phyloP scores from a whole-genome alignment of 805 yeast species.

The Schwanniomyces polymorphus region DNA sequence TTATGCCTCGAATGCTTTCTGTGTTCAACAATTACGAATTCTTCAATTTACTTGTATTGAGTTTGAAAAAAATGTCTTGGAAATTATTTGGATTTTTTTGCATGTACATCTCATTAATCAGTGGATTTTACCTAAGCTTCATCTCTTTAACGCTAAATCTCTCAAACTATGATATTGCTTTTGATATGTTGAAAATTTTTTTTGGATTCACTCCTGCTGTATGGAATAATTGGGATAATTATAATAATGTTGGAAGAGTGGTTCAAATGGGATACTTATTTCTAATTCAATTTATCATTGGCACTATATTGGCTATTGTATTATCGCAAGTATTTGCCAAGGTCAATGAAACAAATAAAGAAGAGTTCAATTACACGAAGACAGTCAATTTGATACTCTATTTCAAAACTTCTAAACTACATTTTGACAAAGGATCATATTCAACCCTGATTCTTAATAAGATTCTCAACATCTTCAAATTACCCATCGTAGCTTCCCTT shows the following conservation, averaged over 20 bases:
- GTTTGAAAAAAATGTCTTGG: conserved; percentile 51
- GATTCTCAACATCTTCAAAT: conserved; percentile 27
- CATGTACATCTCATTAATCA: conserved; percentile 48
- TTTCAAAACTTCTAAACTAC: conserved; percentile 29
- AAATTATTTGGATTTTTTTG: conserved; percentile 50
- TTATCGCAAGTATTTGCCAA: conserved; percentile 42
- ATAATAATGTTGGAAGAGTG: conserved; percentile 46
- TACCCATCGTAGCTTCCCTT: conserved; percentile 34
- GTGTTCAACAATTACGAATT: conserved; percentile 52
- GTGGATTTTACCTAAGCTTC: conserved; percentile 57
- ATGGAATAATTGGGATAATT: conserved; percentile 55
- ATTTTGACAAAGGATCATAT: conserved; percentile 6
- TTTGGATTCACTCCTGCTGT: conserved; percentile 63
- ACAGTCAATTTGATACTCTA: conserved; percentile 38
- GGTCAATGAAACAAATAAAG: conserved; percentile 31
- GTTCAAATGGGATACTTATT: conserved; percentile 52
- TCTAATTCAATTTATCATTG: conserved; percentile 53
- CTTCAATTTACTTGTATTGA: conserved; percentile 50
- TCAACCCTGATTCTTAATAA: conserved; percentile 7
- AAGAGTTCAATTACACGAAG: conserved; percentile 41
- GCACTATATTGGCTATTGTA: conserved; percentile 56
- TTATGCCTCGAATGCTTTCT: conserved; percentile 50
- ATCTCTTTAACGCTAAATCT: conserved; percentile 46
- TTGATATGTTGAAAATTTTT: conserved; percentile 50
- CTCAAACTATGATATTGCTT: conserved; percentile 45